Conservation (phyloP, 2,329 filamentous ascomycete species). For the Metarhizium humberi region DNA sequence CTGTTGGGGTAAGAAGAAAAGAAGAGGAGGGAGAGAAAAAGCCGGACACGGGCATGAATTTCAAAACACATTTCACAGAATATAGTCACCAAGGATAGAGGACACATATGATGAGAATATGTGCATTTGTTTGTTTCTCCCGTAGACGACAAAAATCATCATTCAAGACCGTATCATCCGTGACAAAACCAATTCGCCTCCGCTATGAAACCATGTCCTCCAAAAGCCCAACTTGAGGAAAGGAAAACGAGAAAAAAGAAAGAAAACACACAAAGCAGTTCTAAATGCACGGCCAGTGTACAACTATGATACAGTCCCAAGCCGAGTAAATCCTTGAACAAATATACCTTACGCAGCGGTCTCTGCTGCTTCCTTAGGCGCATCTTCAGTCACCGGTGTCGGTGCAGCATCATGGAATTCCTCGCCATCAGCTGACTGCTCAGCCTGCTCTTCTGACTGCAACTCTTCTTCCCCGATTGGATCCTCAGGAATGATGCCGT, state of each 20-base stretch:
- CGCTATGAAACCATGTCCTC: constrained; percentile 18
- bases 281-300: neutral
- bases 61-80: too few relatives aligned
- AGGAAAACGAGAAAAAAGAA: neutral
- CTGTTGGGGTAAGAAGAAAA: constrained; percentile 31
- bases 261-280: neutral
- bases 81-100: neutral
- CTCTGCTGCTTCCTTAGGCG: constrained; percentile 2
- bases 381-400: constrained; percentile 1
- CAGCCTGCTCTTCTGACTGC: constrained; percentile 12
- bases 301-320: neutral
- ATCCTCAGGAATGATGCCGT: constrained; percentile 41
- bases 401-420: constrained; percentile 7
- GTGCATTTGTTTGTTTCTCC: neutral
- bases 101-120: neutral
- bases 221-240: neutral
- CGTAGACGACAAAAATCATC: neutral
- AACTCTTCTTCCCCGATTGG: constrained; percentile 29
- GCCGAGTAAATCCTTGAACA: neutral
- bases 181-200: constrained; percentile 17
- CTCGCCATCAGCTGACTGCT: constrained; percentile 9
- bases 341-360: constrained; percentile 2
- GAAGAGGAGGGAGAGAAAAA: too few relatives aligned
- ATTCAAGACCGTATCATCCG: constrained; percentile 7
- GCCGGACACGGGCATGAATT: neutral